Conservation (phyloP, 345 rosid species). For the Tarenaya hassleriana region DNA sequence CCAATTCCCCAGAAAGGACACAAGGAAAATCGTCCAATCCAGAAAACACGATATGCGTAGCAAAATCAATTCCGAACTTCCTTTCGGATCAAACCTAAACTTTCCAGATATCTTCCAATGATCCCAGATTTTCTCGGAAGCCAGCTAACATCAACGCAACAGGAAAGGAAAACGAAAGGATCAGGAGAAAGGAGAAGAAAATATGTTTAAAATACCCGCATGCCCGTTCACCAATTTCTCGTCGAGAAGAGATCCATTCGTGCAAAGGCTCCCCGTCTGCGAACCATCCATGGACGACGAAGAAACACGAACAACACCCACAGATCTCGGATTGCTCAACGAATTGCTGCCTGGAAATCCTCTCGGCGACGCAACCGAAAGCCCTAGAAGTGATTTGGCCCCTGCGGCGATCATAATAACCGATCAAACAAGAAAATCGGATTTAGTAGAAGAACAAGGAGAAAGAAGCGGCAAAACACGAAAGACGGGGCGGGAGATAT, state of each 20-base stretch:
- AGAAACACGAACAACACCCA: slow-evolving; percentile 27
- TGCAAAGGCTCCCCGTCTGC: slow-evolving; percentile 17
- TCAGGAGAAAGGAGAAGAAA: background rate
- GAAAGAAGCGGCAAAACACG: background rate
- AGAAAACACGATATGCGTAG: too few species aligned
- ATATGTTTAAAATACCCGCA: slow-evolving; percentile 1
- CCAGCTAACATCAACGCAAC: background rate
- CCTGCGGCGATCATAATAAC: slow-evolving; percentile 25
- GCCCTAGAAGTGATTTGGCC: slow-evolving; percentile 23
- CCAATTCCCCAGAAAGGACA: too few species aligned
- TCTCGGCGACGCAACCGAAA: slow-evolving; percentile 21
- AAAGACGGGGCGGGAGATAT: background rate
- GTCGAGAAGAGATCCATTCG: slow-evolving; percentile 24
- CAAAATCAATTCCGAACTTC: too few species aligned
- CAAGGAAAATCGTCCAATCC: too few species aligned
- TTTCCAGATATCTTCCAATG: too few species aligned
- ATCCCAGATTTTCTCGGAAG: background rate
- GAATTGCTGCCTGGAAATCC: slow-evolving; percentile 16
- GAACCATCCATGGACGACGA: slow-evolving; percentile 34
- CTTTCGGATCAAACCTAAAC: too few species aligned
- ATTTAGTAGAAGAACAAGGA: background rate
- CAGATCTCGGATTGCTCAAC: slow-evolving; percentile 18
- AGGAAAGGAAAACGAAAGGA: background rate
- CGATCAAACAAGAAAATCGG: background rate
- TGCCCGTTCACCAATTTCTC: slow-evolving; percentile 26